These are phyloP conservation scores for Wickerhamiella alocasiicola DNA, from an alignment of 805 yeast genomes.

Conservation along the genomic window DNA sequence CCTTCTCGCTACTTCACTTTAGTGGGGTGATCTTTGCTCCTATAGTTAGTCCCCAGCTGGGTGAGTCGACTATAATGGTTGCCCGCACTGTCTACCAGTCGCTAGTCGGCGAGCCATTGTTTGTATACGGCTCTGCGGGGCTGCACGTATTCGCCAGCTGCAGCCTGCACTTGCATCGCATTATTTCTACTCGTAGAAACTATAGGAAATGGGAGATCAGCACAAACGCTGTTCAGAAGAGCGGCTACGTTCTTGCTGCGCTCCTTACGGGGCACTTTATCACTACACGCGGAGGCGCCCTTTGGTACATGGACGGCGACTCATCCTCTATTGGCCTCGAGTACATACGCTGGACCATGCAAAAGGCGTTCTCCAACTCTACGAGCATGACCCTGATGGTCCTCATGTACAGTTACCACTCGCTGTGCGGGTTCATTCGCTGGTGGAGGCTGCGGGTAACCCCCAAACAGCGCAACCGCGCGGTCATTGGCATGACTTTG, in stretches of 20 bases:
- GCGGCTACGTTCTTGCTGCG: slow-evolving; percentile 45
- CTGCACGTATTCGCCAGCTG: slow-evolving; percentile 47
- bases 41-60: slow-evolving; percentile 30
- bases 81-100: slow-evolving; percentile 51
- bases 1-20: slow-evolving; percentile 47
- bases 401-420: slow-evolving; percentile 13
- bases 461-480: not conserved
- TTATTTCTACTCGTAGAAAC: slow-evolving; percentile 19
- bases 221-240: slow-evolving; percentile 10
- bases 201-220: slow-evolving; percentile 35
- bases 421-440: slow-evolving; percentile 12
- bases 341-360: slow-evolving; percentile 31
- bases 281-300: slow-evolving; percentile 39
- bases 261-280: slow-evolving; percentile 36
- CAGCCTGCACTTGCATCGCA: slow-evolving; percentile 31
- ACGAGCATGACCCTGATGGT: slow-evolving; percentile 8
- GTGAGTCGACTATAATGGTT: slow-evolving; percentile 45
- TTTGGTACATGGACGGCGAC: slow-evolving; percentile 46
- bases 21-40: slow-evolving; percentile 46
- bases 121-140: slow-evolving; percentile 37
- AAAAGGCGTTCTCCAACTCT: slow-evolving; percentile 2
- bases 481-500: not conserved
- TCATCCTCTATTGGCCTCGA: slow-evolving; percentile 42
- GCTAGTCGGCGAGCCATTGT: slow-evolving; percentile 36
- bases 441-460: slow-evolving; percentile 4